Evolutionary conservation across 2,329 filamentous ascomycete species (phyloP).

Genomic region (Stenocarpella maydis): DNA sequence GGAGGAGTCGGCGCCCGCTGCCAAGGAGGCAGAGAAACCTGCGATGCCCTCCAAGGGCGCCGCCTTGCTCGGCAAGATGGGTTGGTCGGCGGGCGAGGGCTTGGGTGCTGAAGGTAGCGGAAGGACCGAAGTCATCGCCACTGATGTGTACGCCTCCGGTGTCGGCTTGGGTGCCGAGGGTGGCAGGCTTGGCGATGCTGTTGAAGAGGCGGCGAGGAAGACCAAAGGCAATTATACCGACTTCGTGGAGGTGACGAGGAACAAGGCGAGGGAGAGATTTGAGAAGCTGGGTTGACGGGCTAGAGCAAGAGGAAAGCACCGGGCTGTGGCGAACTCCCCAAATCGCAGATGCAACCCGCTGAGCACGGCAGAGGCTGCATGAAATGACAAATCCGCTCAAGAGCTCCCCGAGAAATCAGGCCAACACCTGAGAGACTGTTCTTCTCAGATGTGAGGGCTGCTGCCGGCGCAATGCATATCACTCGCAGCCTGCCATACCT

Average conservation of each 20-base stretch:
- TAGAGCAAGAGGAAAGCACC: background rate
- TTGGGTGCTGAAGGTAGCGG: constrained; percentile 71
- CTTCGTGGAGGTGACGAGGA: constrained; percentile 71
- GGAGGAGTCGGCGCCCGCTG: constrained; percentile 47
- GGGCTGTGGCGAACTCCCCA: background rate
- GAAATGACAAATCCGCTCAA: background rate
- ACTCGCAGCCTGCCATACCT: background rate
- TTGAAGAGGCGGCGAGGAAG: constrained; percentile 67
- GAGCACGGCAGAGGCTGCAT: background rate
- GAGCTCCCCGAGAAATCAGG: background rate
- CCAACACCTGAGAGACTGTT: background rate
- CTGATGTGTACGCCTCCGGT: constrained; percentile 71
- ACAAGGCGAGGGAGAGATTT: constrained; percentile 72
- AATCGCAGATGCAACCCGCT: background rate
- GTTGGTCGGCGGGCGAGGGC: constrained; percentile 72
- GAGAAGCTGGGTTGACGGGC: constrained; percentile 55
- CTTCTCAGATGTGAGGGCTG: background rate
- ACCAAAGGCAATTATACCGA: constrained; percentile 68
- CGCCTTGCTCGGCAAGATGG: constrained; percentile 76
- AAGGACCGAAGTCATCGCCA: constrained; percentile 69
- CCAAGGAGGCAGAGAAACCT: constrained; percentile 43
- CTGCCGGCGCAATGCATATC: background rate
- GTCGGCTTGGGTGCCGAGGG: constrained; percentile 76
- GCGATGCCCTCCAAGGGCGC: constrained; percentile 63
- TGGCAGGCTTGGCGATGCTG: constrained; percentile 74